Evolutionary conservation across 495 filamentous ascomycete genomes (phyloP).

Genomic region (Chaetomidium leptoderma): DNA sequence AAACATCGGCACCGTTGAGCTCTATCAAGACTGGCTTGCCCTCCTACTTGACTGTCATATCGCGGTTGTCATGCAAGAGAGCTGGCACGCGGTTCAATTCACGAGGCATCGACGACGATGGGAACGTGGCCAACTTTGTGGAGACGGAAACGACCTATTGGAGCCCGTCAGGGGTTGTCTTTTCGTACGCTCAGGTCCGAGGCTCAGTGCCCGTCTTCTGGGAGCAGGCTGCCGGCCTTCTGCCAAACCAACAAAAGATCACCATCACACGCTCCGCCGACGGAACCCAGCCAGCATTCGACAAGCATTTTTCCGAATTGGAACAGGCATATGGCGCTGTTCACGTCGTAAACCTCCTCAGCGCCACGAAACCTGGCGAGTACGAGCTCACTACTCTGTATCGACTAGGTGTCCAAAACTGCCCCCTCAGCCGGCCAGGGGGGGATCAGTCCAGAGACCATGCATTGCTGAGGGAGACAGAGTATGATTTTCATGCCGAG

Average conservation of each 20-base stretch:
- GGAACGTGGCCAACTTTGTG: constrained; percentile 87
- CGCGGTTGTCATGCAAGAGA: constrained; percentile 82
- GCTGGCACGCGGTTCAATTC: constrained; percentile 96
- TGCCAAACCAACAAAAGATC: constrained; percentile 94
- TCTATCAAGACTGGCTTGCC: constrained; percentile 68
- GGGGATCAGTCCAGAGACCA: constrained; percentile 52
- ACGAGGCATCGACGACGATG: constrained; percentile 94
- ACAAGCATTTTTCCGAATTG: constrained; percentile 84
- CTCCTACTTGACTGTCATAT: constrained; percentile 80
- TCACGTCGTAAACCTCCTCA: constrained; percentile 88
- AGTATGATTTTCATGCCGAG: constrained; percentile 94
- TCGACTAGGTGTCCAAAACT: constrained; percentile 67
- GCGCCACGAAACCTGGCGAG: constrained; percentile 78
- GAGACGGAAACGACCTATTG: constrained; percentile 67
- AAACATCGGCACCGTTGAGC: constrained; percentile 46
- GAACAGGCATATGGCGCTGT: constrained; percentile 81
- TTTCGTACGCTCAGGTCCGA: constrained; percentile 89
- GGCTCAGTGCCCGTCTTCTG: constrained; percentile 95
- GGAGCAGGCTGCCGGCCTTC: constrained; percentile 83
- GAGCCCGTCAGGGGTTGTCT: constrained; percentile 68
- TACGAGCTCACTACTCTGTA: constrained; percentile 73
- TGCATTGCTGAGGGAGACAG: constrained; percentile 68
- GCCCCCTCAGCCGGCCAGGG: constrained; percentile 54
- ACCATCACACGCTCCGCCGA: constrained; percentile 82
- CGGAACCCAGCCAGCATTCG: constrained; percentile 90